Evolutionary conservation across 306 rosid species (phyloP).

Genomic region (Corylus heterophylla): DNA sequence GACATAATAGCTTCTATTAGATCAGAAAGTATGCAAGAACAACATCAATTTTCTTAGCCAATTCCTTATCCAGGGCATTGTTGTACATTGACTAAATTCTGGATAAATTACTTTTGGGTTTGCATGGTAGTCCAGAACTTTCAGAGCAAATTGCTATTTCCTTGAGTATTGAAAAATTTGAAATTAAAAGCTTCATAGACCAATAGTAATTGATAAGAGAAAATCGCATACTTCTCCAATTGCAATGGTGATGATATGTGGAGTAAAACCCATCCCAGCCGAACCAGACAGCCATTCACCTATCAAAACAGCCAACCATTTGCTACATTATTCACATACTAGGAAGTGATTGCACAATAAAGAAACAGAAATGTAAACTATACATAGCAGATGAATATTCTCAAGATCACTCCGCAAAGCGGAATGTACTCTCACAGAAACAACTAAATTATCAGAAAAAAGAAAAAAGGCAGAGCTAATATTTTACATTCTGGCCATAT

Average conservation of each 20-base stretch:
- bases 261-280: constrained; percentile 89
- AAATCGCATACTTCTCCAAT: constrained; percentile 74
- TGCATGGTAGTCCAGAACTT: constrained; percentile 4
- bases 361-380: background rate
- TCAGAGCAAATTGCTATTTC: background rate
- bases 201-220: constrained; percentile 12
- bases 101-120: background rate
- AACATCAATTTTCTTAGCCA: background rate
- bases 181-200: background rate
- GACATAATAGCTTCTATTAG: constrained; percentile 10
- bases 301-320: constrained; percentile 40
- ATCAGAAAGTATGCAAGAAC: background rate
- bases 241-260: constrained; percentile 83
- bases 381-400: background rate
- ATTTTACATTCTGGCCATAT: constrained; percentile 4
- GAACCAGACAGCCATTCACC: constrained; percentile 83
- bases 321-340: constrained; percentile 28
- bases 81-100: constrained; percentile 1
- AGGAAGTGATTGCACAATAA: constrained; percentile 12
- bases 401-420: background rate
- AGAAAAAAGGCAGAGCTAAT: background rate
- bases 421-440: constrained; percentile 3
- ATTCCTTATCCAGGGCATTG: background rate
- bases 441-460: constrained; percentile 13
- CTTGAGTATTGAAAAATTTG: background rate